Evolutionary conservation across 805 yeast species (phyloP).

Genomic region (Starmerella asiatica): DNA sequence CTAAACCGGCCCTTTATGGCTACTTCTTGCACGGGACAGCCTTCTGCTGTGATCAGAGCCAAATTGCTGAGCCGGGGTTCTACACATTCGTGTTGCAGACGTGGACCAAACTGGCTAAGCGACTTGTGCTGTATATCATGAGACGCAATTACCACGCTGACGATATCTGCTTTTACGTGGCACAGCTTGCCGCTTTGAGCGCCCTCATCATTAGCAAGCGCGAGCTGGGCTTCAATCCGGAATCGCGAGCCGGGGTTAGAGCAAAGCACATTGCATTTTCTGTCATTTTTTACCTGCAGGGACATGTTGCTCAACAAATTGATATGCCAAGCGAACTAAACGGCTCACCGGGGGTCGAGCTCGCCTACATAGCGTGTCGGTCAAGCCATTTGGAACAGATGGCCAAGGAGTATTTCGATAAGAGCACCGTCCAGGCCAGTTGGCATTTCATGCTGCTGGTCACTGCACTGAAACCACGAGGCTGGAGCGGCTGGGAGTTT

Average conservation of each 20-base stretch:
- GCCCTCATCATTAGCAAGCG: slow-evolving; percentile 3
- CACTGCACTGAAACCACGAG: slow-evolving; percentile 1
- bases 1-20: slow-evolving; percentile 11
- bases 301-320: slow-evolving; percentile 5
- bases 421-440: slow-evolving; percentile 1
- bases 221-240: background rate
- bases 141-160: background rate
- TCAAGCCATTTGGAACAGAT: background rate
- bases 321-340: slow-evolving; percentile 2
- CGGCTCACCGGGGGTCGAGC: slow-evolving; percentile 9
- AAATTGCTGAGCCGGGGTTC: slow-evolving; percentile 7
- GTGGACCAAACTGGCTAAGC: slow-evolving; percentile 11
- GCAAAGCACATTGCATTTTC: slow-evolving; percentile 4
- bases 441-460: slow-evolving; percentile 12
- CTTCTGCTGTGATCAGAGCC: slow-evolving; percentile 13
- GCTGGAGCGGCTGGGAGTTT: slow-evolving; percentile 8
- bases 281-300: slow-evolving; percentile 11
- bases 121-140: background rate
- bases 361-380: background rate
- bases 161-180: background rate
- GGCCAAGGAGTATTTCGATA: background rate
- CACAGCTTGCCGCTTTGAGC: slow-evolving; percentile 3
- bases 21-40: slow-evolving; percentile 14
- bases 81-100: slow-evolving; percentile 4
- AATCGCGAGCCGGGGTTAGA: background rate